phyloP scores from a whole-genome alignment of 1,139 yeast genomes.

The Blastobotrys niveus region DNA sequence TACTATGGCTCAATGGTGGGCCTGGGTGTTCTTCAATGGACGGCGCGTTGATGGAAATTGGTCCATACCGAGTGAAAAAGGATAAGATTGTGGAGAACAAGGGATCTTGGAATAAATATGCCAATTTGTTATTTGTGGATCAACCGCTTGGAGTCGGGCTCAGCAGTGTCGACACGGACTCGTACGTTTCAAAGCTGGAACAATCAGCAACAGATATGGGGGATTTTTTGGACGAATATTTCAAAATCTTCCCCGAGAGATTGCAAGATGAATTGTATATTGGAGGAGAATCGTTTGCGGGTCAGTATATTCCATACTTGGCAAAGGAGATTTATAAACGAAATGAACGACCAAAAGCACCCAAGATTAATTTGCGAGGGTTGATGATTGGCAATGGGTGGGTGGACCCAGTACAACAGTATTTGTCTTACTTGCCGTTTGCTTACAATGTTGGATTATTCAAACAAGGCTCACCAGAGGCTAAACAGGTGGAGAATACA shows the following conservation, averaged over 20 bases:
- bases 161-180: constrained; percentile 48
- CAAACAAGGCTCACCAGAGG: constrained; percentile 28
- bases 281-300: constrained; percentile 97
- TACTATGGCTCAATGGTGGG: constrained; percentile 83
- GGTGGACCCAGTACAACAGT: constrained; percentile 87
- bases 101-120: constrained; percentile 82
- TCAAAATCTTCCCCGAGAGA: constrained; percentile 70
- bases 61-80: constrained; percentile 66
- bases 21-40: constrained; percentile 96
- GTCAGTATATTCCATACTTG: constrained; percentile 90
- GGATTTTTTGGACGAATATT: constrained; percentile 60
- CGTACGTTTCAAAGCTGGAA: constrained; percentile 53
- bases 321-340: constrained; percentile 56
- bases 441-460: constrained; percentile 57
- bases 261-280: constrained; percentile 56
- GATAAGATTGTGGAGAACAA: constrained; percentile 46
- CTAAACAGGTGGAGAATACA: constrained; percentile 30
- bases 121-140: constrained; percentile 79
- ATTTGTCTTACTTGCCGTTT: constrained; percentile 74
- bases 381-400: constrained; percentile 91
- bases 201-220: constrained; percentile 55
- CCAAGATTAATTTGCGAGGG: constrained; percentile 49
- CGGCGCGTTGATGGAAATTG: constrained; percentile 90
- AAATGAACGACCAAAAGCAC: constrained; percentile 34
- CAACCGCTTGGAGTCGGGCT: constrained; percentile 97